These are phyloP conservation scores for Colletotrichum navitas DNA, from an alignment of 2,329 filamentous ascomycete genomes.

Conservation along the genomic window DNA sequence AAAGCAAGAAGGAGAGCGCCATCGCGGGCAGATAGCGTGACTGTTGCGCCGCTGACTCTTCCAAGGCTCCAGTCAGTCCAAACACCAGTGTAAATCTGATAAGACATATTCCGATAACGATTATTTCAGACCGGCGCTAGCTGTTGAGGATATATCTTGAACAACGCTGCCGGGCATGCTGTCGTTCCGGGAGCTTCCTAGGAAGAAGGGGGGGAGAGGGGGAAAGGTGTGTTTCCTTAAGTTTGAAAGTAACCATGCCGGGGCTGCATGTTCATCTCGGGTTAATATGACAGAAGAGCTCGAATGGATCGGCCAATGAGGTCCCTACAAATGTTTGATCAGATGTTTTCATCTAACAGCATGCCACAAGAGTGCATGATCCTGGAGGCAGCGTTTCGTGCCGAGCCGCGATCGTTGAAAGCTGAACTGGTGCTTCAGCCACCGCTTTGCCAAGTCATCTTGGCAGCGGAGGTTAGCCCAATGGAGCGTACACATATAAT, in stretches of 20 bases:
- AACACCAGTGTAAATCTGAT: slow-evolving; percentile 46
- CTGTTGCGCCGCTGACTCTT: slow-evolving; percentile 47
- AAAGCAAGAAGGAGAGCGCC: slow-evolving; percentile 52
- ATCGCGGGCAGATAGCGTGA: slow-evolving; percentile 48
- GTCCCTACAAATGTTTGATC: neutral
- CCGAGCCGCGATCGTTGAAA: neutral
- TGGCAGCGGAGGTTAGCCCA: neutral
- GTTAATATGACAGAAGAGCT: neutral
- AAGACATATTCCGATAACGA: neutral
- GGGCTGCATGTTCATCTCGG: neutral
- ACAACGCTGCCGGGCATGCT: too few relatives aligned
- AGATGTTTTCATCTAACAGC: neutral
- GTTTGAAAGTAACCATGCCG: neutral
- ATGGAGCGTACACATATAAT: neutral
- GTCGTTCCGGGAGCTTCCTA: neutral
- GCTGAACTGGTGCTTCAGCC: slow-evolving; percentile 1
- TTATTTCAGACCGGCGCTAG: too few relatives aligned
- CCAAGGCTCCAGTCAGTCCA: slow-evolving; percentile 53
- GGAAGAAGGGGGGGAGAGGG: too few relatives aligned
- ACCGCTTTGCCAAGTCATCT: neutral
- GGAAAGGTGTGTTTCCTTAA: neutral
- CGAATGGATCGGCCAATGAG: neutral
- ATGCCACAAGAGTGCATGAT: neutral
- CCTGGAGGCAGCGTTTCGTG: neutral
- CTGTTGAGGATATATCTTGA: neutral